Conservation (phyloP, 2,329 filamentous ascomycete species). For the Aureobasidium melanogenum region DNA sequence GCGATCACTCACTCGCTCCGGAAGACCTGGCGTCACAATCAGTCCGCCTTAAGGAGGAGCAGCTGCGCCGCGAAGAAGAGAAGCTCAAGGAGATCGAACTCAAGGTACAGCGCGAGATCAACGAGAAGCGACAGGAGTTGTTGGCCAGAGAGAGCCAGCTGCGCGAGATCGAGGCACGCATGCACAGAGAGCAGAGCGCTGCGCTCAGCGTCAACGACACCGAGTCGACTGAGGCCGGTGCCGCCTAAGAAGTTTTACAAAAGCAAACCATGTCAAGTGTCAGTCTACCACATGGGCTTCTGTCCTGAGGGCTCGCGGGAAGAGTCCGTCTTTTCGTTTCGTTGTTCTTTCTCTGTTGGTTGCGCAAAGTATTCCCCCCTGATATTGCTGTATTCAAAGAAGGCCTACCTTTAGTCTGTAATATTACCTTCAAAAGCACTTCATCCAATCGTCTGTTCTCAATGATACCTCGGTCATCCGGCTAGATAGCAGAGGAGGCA, state of each 20-base stretch:
- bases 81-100: constrained; percentile 98
- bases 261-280: neutral
- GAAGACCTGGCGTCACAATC: constrained; percentile 95
- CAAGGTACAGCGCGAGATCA: constrained; percentile 99
- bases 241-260: constrained; percentile 4
- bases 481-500: neutral
- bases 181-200: constrained; percentile 55
- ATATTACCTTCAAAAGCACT: constrained; percentile 8
- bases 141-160: constrained; percentile 96
- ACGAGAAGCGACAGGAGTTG: constrained; percentile 98
- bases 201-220: constrained; percentile 15
- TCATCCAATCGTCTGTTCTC: neutral
- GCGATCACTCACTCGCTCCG: constrained; percentile 89
- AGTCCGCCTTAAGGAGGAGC: constrained; percentile 98
- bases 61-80: constrained; percentile 97
- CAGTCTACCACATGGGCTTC: neutral
- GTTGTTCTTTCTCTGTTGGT: constrained; percentile 7
- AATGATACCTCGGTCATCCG: neutral
- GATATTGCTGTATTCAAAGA: constrained; percentile 14
- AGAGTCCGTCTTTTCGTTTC: constrained; percentile 3
- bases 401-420: constrained; percentile 11
- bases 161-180: constrained; percentile 95
- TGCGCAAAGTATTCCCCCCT: constrained; percentile 11
- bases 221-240: constrained; percentile 17
- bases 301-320: neutral